Base-by-base conservation (phyloP, 345 rosid species). In the Microthlaspi erraticum region DNA sequence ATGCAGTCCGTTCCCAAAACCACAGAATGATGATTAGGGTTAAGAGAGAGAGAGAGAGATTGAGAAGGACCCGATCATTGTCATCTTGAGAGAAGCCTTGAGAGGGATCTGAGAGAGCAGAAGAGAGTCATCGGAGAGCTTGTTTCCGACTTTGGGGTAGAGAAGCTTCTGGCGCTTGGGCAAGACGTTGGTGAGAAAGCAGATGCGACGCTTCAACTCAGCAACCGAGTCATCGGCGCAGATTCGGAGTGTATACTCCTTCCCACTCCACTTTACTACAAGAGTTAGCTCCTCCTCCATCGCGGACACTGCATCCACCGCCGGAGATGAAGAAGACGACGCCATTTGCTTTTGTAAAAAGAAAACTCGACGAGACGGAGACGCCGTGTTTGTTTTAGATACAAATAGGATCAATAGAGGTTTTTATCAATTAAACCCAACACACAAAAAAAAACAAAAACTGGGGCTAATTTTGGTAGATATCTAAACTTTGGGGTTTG, bases 121-220 rank as follows among this genome's bases (percentile, higher is more conserved):
- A 44, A 87, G 66, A 38, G 89, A 66, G 56, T 87, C 96, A 39
- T 91, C 95, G 48, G 97, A 80, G 72, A 94, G 93, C 69, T 83
- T 91, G 68, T 89, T 85, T 41, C 93, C 95, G 67, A 87, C 78
- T 78, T 94, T 91, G 6, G 99, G 97, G 74, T 89, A 94, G 37
- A 94, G 91, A 71, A 94, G 97, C 84, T 94, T 94, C 79, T 94
- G 99, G 36, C 97, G 82, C 73, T 89, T 89, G 42, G 97, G 99
- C 45, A 91, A 74, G 65, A 94, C 97, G 63, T 79, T 84, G 36
- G 96, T 88, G 77, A 86, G 79, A 64, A 91, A 77, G 81, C 95
- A 94, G 62, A 94, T 89, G 60, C 97, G 82, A 61, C 93, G 97
- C 71, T 94, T 94, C 82, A 94, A 60, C 79, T 91, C 99, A 12